Base-by-base conservation (phyloP, 257 asterid species). In the Phtheirospermum japonicum region DNA sequence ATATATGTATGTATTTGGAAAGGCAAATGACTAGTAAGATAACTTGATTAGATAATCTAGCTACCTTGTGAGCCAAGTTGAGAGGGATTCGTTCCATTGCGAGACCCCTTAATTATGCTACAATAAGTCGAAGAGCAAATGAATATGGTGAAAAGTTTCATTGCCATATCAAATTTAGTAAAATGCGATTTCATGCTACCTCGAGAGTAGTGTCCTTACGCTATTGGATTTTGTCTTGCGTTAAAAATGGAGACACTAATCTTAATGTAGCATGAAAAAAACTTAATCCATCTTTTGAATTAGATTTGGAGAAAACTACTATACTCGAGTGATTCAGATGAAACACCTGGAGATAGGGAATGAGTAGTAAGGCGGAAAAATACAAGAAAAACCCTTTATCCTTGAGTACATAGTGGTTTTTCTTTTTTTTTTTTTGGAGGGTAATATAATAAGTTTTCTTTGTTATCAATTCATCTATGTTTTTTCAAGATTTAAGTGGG, bases 61-160 rank as follows among this genome's bases (percentile, higher is more conserved):
- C n/a, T 76, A 88, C 96, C 95, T 89, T 79, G 66, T 71, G 74
- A 69, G 61, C 65, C 56, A 75, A 45, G 75, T 66, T 51, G 50
- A 52, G 50, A 61, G 39, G 39, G 65, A 58, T 69, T 75, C 13
- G 30, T 42, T 2, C 69, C 77, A 61, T 49, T 49, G 58, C 55
- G 32, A 10, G 66, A 68, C 71, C 78, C 82, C 59, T 67, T 68
- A 33, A 64, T 67, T 8, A 34, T 57, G 36, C 74, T n/a, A n/a
- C 81, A 74, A 30, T 73, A 68, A 53, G 58, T 43, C 50, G 17
- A 39, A 63, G 49, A 49, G 5, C 6, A 43, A n/a, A n/a, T n/a
- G n/a, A 4, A 12, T 4, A 45, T 33, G 10, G 10, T 33, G n/a
- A n/a, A n/a, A n/a, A n/a, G n/a, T n/a, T n/a, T n/a, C n/a, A n/a